Base-by-base conservation (phyloP, 2,329 filamentous ascomycete genomes). In the Teratosphaeria nubilosa region DNA sequence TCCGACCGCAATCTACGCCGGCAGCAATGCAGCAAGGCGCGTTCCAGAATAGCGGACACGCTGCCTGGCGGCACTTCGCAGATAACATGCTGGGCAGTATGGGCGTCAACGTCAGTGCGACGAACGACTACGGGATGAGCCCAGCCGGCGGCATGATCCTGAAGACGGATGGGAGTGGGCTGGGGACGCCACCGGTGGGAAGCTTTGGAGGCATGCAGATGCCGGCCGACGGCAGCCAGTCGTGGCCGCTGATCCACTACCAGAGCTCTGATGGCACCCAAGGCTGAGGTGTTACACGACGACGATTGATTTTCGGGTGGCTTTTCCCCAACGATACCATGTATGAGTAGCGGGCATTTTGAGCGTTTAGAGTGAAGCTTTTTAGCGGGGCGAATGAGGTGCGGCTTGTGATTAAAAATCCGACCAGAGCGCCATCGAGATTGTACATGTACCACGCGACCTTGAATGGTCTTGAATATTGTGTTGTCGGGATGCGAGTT, bases 51-150 rank as follows among this genome's bases (percentile, higher is more conserved):
- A 56, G 55, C 31, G 66, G 65, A 11, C 63, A 62, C 2, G 56
- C 61, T 25, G 66, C 67, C 6, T 69, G 68, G 68, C 60, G 66
- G 14, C 62, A 65, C 25, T 69, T 67, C 27, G 60, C 66, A 11
- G 63, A 67, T 20, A 63, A 65, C 37, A 65, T 68, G 63, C 50
- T 56, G 52, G 58, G 13, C 30, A 41, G 32, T 13, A 37, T 34
- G 22, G 30, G 53, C 11, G 41, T 48, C 41, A 51, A 56, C 55
- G n/a, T 54, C 14, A 27, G 4, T n/a, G 37, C 45, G 11, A 13
- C 27, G 13, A 27, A 24, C 24, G 24, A 57, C 30, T 55, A 45
- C 16, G 30, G 30, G 1, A 55, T 34, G 53, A 55, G 53, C 3
- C 53, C 24, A 9, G 24, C 24, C 1, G 30, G 34, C 24, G 41